Percentiles rank a stretch among this genome's conserved stretches.
phyloP scores from a whole-genome alignment of 2,329 filamentous ascomycete genomes.

The Penicillium sp. region DNA sequence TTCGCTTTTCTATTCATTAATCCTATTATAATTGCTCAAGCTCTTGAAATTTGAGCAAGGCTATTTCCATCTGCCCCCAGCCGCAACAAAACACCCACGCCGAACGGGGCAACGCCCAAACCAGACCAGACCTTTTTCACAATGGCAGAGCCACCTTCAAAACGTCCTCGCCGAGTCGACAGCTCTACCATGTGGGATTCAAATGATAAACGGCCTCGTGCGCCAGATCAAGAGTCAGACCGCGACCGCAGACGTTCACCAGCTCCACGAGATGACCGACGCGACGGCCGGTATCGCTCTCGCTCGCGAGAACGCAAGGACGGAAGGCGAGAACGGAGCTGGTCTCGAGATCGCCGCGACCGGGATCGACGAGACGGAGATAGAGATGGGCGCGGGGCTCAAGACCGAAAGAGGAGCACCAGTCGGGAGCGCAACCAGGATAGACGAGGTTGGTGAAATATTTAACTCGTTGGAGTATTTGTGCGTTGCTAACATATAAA shows the following conservation, averaged over 20 bases:
- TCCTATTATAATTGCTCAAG: neutral
- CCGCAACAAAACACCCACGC: conserved; percentile 4
- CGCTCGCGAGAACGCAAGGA: conserved; percentile 42
- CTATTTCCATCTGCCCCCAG: neutral
- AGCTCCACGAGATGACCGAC: conserved; percentile 40
- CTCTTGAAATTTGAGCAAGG: neutral
- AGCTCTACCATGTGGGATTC: conserved; percentile 63
- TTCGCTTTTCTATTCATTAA: neutral
- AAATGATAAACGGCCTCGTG: conserved; percentile 34
- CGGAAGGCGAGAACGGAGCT: conserved; percentile 45
- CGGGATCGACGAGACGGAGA: conserved; percentile 37
- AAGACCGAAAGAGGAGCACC: conserved; percentile 42
- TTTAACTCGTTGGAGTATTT: neutral
- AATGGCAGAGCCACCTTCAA: conserved; percentile 57
- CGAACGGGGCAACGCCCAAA: conserved; percentile 12
- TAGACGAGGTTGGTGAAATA: conserved; percentile 39
- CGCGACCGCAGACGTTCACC: conserved; percentile 41
- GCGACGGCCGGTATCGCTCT: conserved; percentile 42
- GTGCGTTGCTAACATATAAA: neutral
- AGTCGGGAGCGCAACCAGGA: conserved; percentile 42
- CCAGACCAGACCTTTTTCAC: conserved; percentile 15
- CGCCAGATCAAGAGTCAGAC: conserved; percentile 33
- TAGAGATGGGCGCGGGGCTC: conserved; percentile 39
- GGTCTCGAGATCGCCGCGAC: conserved; percentile 45
- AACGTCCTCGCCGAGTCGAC: conserved; percentile 55